Evolutionary conservation across 257 asterid genomes (phyloP).

Genomic region (Nyctanthes arbortristis): DNA sequence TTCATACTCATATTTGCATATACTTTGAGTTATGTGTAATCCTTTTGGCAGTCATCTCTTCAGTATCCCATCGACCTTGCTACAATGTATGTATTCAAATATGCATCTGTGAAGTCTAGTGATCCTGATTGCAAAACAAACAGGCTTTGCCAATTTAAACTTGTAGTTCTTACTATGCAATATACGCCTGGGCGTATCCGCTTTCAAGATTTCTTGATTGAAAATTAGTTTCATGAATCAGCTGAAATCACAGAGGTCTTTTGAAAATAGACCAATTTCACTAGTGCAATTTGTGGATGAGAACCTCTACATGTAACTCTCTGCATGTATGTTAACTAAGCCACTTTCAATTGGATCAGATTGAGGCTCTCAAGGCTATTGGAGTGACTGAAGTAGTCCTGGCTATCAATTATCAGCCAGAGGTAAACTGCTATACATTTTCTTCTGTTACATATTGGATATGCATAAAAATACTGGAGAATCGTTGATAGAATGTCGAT

Average conservation of each 20-base stretch:
- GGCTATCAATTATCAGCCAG: slow-evolving; percentile 96
- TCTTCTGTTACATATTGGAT: not conserved
- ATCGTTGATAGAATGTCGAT: slow-evolving; percentile 8
- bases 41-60: not conserved
- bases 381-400: slow-evolving; percentile 98
- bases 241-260: not conserved
- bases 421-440: slow-evolving; percentile 45
- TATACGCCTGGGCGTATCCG: not conserved
- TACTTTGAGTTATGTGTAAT: not conserved
- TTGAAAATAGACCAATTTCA: not conserved
- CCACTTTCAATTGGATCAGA: slow-evolving; percentile 41
- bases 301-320: not conserved
- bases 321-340: slow-evolving; percentile 23
- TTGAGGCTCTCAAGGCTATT: slow-evolving; percentile 85
- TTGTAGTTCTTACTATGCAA: not conserved
- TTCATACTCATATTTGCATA: not conserved
- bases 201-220: not conserved
- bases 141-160: slow-evolving; percentile 2
- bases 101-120: not conserved
- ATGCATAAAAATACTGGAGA: not conserved
- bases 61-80: not conserved
- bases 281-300: not conserved
- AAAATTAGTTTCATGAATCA: not conserved
- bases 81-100: not conserved
- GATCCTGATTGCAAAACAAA: not conserved